Conservation (phyloP, 75 land plant species). For the Selaginella moellendorffii region DNA sequence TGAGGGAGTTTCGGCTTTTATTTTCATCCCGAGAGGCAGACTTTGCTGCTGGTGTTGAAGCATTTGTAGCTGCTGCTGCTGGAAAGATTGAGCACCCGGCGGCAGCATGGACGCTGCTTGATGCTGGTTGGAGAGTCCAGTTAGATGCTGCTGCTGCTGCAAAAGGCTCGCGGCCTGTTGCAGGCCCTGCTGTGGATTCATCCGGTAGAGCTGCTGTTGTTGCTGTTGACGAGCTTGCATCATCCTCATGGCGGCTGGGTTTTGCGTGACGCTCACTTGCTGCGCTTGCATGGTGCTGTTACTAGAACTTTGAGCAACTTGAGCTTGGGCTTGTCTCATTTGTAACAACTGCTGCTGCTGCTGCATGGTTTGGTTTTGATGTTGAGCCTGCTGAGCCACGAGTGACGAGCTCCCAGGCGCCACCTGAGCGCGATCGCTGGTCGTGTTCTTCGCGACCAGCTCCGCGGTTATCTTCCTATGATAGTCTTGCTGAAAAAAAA, state of each 20-base stretch:
- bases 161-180: not conserved
- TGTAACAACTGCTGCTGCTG: constrained; percentile 12
- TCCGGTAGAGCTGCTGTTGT: constrained; percentile 24
- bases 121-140: constrained; percentile 21
- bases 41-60: not conserved
- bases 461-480: constrained; percentile 61
- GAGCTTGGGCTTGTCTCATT: not conserved
- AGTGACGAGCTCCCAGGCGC: no score
- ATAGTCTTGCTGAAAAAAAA: constrained; percentile 53
- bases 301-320: not conserved
- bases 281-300: no score
- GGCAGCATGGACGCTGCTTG: constrained; percentile 33
- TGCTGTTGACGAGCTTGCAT: constrained; percentile 3
- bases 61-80: not conserved
- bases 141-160: constrained; percentile 16
- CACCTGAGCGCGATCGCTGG: no score
- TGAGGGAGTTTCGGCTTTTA: constrained; percentile 32
- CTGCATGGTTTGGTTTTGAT: not conserved
- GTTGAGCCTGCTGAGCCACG: constrained; percentile 22
- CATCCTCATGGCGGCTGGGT: not conserved
- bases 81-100: not conserved
- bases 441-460: constrained; percentile 57
- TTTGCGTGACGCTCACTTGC: no score
- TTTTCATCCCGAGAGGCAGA: not conserved
- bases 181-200: not conserved